phyloP scores from a whole-genome alignment of 805 yeast genomes.

The Citeromyces nyonsensis region DNA sequence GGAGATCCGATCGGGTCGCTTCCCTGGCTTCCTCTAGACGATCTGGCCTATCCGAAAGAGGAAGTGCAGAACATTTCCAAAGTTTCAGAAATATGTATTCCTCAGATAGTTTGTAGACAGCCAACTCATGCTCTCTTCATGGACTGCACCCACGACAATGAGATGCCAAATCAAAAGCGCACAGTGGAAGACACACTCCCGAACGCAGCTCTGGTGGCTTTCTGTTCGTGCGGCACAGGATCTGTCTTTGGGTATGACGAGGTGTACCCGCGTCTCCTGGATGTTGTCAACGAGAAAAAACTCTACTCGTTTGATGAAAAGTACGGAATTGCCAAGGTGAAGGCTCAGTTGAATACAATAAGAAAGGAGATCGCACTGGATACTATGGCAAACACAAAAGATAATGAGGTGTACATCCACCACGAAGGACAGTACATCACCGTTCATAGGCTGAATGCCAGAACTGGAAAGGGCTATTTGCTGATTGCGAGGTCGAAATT shows the following conservation, averaged over 20 bases:
- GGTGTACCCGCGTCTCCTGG: constrained; percentile 66
- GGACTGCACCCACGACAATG: constrained; percentile 97
- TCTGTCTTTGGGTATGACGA: constrained; percentile 92
- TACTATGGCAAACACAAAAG: constrained; percentile 33
- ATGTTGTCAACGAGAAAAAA: constrained; percentile 67
- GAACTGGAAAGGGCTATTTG: constrained; percentile 80
- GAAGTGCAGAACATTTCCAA: constrained; percentile 18
- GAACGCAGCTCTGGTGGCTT: constrained; percentile 85
- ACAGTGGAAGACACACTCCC: constrained; percentile 91
- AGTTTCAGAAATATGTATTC: constrained; percentile 52
- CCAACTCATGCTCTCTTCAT: constrained; percentile 90
- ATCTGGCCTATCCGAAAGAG: constrained; percentile 50
- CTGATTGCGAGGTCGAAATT: constrained; percentile 82
- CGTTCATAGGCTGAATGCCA: constrained; percentile 71
- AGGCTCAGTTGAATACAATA: constrained; percentile 39
- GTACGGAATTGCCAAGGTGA: constrained; percentile 66
- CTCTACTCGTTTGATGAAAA: constrained; percentile 30
- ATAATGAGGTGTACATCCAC: constrained; percentile 84
- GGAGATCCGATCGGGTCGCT: constrained; percentile 93
- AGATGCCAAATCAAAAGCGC: constrained; percentile 76
- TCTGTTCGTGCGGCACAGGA: constrained; percentile 89
- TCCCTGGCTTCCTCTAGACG: constrained; percentile 65
- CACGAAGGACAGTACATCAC: constrained; percentile 90
- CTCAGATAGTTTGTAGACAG: constrained; percentile 45
- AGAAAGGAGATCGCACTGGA: constrained; percentile 41